These are phyloP conservation scores for Debaryomyces subglobosus DNA, from an alignment of 1,139 yeast genomes.

Conservation along the genomic window DNA sequence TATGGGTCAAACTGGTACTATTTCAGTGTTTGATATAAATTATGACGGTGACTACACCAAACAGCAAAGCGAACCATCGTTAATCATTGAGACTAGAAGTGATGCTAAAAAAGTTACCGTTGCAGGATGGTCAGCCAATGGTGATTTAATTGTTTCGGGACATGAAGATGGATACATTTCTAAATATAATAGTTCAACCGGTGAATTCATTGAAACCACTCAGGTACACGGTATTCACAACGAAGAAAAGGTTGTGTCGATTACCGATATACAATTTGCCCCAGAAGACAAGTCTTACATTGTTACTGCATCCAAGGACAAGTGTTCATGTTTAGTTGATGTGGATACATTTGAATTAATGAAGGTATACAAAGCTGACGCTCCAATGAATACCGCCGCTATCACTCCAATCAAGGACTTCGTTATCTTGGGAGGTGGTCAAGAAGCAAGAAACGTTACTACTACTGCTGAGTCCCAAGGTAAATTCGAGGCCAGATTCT, in stretches of 20 bases:
- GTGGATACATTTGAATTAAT: slow-evolving; percentile 72
- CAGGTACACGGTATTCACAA: slow-evolving; percentile 66
- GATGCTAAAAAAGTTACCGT: slow-evolving; percentile 72
- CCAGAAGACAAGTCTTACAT: slow-evolving; percentile 82
- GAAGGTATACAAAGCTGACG: slow-evolving; percentile 83
- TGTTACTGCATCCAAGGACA: slow-evolving; percentile 92
- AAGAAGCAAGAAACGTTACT: slow-evolving; percentile 97
- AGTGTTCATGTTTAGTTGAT: slow-evolving; percentile 78
- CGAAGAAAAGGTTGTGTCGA: slow-evolving; percentile 54
- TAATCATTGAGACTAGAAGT: slow-evolving; percentile 65
- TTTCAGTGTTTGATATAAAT: slow-evolving; percentile 67
- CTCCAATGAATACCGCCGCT: slow-evolving; percentile 95
- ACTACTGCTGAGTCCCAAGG: slow-evolving; percentile 94
- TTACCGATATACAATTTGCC: slow-evolving; percentile 90
- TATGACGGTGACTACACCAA: slow-evolving; percentile 39
- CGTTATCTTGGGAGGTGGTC: slow-evolving; percentile 98
- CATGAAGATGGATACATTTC: slow-evolving; percentile 86
- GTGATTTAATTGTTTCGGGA: slow-evolving; percentile 77
- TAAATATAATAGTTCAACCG: slow-evolving; percentile 76
- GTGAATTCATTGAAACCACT: slow-evolving; percentile 62
- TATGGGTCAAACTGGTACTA: slow-evolving; percentile 86
- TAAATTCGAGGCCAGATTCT: slow-evolving; percentile 94
- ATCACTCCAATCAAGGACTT: slow-evolving; percentile 91
- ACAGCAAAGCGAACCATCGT: slow-evolving; percentile 53
- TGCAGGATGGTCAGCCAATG: slow-evolving; percentile 87